A percentile compares a stretch with the other conserved stretches of the same genome.
Evolutionary conservation across 2,329 filamentous ascomycete species (phyloP).

Genomic region (Onygenales sp.): DNA sequence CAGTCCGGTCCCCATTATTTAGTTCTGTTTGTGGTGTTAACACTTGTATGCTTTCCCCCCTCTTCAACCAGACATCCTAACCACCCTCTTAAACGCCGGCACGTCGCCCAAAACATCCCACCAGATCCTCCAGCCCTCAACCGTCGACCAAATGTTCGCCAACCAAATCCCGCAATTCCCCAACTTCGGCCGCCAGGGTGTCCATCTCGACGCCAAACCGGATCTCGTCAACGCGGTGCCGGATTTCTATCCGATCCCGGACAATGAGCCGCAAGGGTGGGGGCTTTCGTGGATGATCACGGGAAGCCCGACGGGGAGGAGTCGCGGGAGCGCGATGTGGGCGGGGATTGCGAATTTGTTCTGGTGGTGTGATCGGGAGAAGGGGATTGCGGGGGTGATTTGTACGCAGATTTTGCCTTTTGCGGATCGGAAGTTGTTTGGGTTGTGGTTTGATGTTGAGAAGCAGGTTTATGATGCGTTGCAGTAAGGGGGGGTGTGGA

Average conservation of each 20-base stretch:
- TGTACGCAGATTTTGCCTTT: slow-evolving; percentile 45
- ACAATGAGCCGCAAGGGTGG: slow-evolving; percentile 51
- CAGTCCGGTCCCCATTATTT: too few species aligned
- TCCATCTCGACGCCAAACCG: slow-evolving; percentile 39
- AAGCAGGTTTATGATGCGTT: slow-evolving; percentile 26
- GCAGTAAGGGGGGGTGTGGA: background rate
- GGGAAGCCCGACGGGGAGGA: slow-evolving; percentile 44
- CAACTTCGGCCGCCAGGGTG: slow-evolving; percentile 38
- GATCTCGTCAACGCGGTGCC: slow-evolving; percentile 39
- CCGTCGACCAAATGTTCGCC: slow-evolving; percentile 54
- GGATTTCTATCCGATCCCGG: slow-evolving; percentile 41
- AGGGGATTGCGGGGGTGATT: slow-evolving; percentile 46
- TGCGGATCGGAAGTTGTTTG: slow-evolving; percentile 32
- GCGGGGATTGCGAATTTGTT: slow-evolving; percentile 51
- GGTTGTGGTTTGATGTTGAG: slow-evolving; percentile 34
- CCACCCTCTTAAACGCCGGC: slow-evolving; percentile 55
- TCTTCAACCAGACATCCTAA: slow-evolving; percentile 43
- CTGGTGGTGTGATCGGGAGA: slow-evolving; percentile 55
- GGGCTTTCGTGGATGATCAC: slow-evolving; percentile 51
- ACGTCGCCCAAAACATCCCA: slow-evolving; percentile 46
- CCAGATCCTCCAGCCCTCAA: slow-evolving; percentile 46
- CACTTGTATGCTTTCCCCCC: background rate
- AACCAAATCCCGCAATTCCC: slow-evolving; percentile 53
- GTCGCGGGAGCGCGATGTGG: slow-evolving; percentile 45
- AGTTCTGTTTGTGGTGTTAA: too few species aligned